A percentile compares a stretch with the other conserved stretches of the same genome.
Evolutionary conservation across 2,329 filamentous ascomycete species (phyloP).

Genomic region (Dactylellina sp.): DNA sequence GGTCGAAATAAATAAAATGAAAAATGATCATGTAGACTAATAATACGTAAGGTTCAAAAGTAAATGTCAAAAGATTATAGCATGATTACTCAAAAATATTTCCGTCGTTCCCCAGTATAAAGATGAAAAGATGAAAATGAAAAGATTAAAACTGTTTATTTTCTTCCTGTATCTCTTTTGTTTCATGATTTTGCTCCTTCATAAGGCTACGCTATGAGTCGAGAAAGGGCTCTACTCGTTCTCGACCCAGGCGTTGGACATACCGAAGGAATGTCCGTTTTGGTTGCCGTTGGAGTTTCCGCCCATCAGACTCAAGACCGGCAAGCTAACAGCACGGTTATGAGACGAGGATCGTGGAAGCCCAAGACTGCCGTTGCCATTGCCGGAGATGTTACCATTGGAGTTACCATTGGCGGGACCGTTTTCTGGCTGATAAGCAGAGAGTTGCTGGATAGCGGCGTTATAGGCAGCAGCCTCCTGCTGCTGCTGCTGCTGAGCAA

Average conservation of each 20-base stretch:
- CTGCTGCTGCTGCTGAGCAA: constrained; percentile 77
- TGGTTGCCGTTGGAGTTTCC: constrained; percentile 69
- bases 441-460: constrained; percentile 81
- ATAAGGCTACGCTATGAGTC: not conserved
- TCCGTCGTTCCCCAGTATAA: constrained; percentile 43
- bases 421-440: constrained; percentile 69
- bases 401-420: constrained; percentile 52
- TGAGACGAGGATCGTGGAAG: constrained; percentile 69
- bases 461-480: constrained; percentile 80
- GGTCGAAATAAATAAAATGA: constrained; percentile 12
- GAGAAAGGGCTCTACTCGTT: constrained; percentile 38
- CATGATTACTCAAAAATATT: constrained; percentile 54
- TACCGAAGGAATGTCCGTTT: constrained; percentile 67
- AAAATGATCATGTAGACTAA: constrained; percentile 46
- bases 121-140: constrained; percentile 24
- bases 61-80: constrained; percentile 39
- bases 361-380: constrained; percentile 59
- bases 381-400: constrained; percentile 63
- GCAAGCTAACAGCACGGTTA: constrained; percentile 88
- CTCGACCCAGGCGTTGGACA: constrained; percentile 52
- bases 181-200: constrained; percentile 7
- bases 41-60: constrained; percentile 39
- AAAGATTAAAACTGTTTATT: constrained; percentile 37
- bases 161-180: constrained; percentile 54
- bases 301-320: constrained; percentile 74